Conservation (phyloP, 805 yeast species). For the Komagataella pseudopastoris region DNA sequence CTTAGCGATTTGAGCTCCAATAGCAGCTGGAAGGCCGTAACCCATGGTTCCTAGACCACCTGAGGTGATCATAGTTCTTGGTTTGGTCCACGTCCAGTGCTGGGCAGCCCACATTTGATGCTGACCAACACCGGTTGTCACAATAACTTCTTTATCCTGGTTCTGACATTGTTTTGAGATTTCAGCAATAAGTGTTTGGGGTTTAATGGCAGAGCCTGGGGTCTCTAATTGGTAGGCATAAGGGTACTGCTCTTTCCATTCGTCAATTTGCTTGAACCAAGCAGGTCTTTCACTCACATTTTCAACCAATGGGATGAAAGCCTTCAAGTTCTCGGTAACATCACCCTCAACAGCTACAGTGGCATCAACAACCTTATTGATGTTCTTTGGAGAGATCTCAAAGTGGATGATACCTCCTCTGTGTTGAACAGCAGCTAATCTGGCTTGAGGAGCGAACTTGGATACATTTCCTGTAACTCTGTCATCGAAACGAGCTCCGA, state of each 20-base stretch:
- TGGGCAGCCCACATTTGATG: conserved; percentile 99
- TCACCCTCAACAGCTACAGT: conserved; percentile 97
- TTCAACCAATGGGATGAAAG: conserved; percentile 58
- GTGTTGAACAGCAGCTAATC: conserved; percentile 71
- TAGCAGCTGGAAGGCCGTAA: conserved; percentile 92
- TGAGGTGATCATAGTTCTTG: conserved; percentile 91
- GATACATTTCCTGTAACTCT: conserved; percentile 85
- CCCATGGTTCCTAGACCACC: conserved; percentile 99
- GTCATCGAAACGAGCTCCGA: conserved; percentile 97
- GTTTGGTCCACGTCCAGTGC: conserved; percentile 86
- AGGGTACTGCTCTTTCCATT: conserved; percentile 83
- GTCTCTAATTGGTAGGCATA: conserved; percentile 73
- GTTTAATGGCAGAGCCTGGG: conserved; percentile 71
- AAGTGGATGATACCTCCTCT: conserved; percentile 96
- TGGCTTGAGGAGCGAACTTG: conserved; percentile 90
- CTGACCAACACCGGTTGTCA: conserved; percentile 98
- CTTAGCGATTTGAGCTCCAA: conserved; percentile 93
- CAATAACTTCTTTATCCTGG: conserved; percentile 61
- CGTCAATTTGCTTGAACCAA: conserved; percentile 65
- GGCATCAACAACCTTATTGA: conserved; percentile 93
- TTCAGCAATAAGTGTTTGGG: conserved; percentile 81
- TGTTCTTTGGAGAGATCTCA: conserved; percentile 92
- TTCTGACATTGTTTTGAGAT: conserved; percentile 57
- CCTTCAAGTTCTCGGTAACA: conserved; percentile 63
- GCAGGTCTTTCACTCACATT: conserved; percentile 47